Evolutionary conservation across 192 early-diverging fungal species (phyloP), one percentile per base, ranked within the genome.

Genomic region (Jimgerdemannia lactiflua): DNA sequence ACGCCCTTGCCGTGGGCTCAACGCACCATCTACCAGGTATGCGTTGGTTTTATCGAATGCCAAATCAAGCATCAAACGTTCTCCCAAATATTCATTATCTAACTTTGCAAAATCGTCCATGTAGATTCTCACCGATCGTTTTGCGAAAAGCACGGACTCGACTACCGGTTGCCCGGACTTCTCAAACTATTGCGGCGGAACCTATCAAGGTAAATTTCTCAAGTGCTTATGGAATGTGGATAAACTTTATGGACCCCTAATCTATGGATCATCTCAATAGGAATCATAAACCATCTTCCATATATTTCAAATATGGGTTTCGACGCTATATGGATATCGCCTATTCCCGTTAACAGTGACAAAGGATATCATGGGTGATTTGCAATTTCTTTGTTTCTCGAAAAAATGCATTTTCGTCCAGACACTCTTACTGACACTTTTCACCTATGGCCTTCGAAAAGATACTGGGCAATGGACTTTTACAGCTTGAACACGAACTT

Each of bases 131-230:
- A 85, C 82, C 9, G 85, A 87, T 73, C 59, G 85, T 4, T 86
- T 86, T 69, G 79, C 85, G 18, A 68, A 69, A 19, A 43, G 81
- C 3, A 66, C 71, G 39, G 80, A 74, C 6, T 78, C 75, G 20
- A 43, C 40, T n/a, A 43, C 19, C 44, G 9, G 43, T 39, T 70
- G 74, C 72, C 0, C 20, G 42, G 70, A 74, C 29, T 17, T 84
- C 42, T 41, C 68, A 19, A 75, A 70, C 42, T 87, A 87, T 54
- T 86, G 85, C 74, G 85, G 85, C 19, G 85, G 85, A 3, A 87
- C 78, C 0, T 86, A 74, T 75, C 43, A 77, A 63, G 86, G 86
- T n/a, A 71, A 88, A 10, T 59, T 59, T 6, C 6, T 59, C 49
- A 59, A 59, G 6, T 59, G 6, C 49, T 2, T 59, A 10, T 59